phyloP scores from a whole-genome alignment of 2,329 filamentous ascomycete species.

The Sporothrix variecibatus region DNA sequence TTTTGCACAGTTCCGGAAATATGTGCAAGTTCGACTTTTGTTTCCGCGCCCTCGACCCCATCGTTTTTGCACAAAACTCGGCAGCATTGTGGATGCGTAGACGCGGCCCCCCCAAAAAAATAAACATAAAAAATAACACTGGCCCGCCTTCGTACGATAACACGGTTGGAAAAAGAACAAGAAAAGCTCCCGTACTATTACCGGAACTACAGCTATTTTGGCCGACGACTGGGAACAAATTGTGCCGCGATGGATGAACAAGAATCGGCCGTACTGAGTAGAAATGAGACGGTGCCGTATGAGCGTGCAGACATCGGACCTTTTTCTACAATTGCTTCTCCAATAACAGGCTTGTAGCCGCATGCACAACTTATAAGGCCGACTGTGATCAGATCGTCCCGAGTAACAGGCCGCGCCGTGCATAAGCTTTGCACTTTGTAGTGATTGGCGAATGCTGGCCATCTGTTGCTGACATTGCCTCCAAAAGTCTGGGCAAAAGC shows the following conservation, averaged over 20 bases:
- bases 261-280: background rate
- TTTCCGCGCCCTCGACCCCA: background rate
- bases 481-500: background rate
- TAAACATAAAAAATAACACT: too few relatives aligned
- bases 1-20: background rate
- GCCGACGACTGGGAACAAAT: background rate
- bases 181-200: background rate
- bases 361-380: background rate
- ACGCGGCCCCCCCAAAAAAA: background rate
- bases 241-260: background rate
- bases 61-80: background rate
- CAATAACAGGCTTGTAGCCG: background rate
- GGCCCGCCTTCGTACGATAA: background rate
- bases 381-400: background rate
- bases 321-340: background rate
- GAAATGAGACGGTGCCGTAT: background rate
- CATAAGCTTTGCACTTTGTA: background rate
- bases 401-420: background rate
- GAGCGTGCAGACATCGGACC: background rate
- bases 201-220: background rate
- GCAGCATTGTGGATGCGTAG: background rate
- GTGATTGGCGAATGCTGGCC: background rate
- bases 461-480: background rate
- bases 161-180: background rate
- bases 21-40: background rate